A percentile compares a stretch with the other conserved stretches of the same genome.
Conservation (phyloP, 169 alveolate species). For the Plasmodium berghei region DNA sequence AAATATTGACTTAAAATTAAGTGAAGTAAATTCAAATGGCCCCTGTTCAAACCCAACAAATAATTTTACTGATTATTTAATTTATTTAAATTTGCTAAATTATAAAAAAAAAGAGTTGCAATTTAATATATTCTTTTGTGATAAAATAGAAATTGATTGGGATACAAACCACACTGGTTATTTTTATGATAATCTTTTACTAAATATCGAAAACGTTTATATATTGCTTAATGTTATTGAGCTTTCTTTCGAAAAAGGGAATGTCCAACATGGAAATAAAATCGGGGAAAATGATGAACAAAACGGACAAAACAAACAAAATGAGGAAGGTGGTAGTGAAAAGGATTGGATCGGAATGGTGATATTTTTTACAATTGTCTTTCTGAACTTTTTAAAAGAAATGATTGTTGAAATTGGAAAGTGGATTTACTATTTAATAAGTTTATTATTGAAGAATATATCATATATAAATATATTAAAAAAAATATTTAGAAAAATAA, state of each 20-base stretch:
- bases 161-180: background rate
- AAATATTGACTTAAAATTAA: background rate
- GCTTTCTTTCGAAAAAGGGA: background rate
- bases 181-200: conserved; percentile 17
- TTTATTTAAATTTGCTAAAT: conserved; percentile 3
- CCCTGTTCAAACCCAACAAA: background rate
- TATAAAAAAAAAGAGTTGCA: conserved; percentile 3
- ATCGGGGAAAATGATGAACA: background rate
- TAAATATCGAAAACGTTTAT: conserved; percentile 24
- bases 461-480: background rate
- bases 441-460: background rate
- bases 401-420: background rate
- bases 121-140: conserved; percentile 9
- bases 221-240: background rate
- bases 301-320: background rate
- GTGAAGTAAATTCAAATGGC: background rate
- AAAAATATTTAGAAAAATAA: background rate
- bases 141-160: conserved; percentile 13
- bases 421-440: background rate
- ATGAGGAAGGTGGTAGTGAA: background rate
- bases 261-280: too few species aligned
- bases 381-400: background rate
- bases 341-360: background rate
- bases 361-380: background rate
- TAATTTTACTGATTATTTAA: conserved; percentile 8